Evolutionary conservation across 495 filamentous ascomycete species (phyloP), one percentile per base, ranked within the genome.

Genomic region (Aspergillus homomorphus): DNA sequence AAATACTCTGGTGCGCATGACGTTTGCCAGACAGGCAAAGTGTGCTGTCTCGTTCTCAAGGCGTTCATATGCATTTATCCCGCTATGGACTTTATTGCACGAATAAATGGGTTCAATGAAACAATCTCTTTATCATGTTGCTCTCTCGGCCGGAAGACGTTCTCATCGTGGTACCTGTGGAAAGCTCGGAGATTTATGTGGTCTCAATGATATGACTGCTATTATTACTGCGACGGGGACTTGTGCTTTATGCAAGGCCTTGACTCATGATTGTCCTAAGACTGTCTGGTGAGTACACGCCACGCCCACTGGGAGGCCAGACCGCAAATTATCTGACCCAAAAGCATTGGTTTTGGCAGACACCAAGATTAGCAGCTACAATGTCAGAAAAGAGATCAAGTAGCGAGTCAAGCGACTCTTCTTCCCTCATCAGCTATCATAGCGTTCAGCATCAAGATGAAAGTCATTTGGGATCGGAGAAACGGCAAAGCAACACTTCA

Each of bases 331-430:
- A 4, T 4, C 4, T 30, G 10, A 30, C 4, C 10, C 26, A 30
- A 30, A 4, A 30, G 26, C 26, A 26, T 16, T 50, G 46, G 26
- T 50, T 4, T 28, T 8, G 1, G 8, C 15, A 51, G 7, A 30
- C 4, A 3, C 30, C 28, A 14, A 51, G 16, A 51, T 5, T 6
- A 33, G 18, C 48, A 8, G 23, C 24, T 5, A 30, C 14, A 1
- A 51, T 51, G 48, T 51, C 48, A 4, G 48, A 51, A 30, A 51
- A 51, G 12, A 15, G 48, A 18, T 28, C 48, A 15, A 30, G 48
- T n/a, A 51, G 48, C 48, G 23, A 51, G 48, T 51, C 48, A 1
- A 51, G 48, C 24, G 22, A 16, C 7, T 18, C 23, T 6, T 51
- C 48, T 8, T 30, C 33, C 33, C 33, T 30, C 12, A 51, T 51